phyloP scores from a whole-genome alignment of 2,329 filamentous ascomycete species.

The Colletotrichum sp. region DNA sequence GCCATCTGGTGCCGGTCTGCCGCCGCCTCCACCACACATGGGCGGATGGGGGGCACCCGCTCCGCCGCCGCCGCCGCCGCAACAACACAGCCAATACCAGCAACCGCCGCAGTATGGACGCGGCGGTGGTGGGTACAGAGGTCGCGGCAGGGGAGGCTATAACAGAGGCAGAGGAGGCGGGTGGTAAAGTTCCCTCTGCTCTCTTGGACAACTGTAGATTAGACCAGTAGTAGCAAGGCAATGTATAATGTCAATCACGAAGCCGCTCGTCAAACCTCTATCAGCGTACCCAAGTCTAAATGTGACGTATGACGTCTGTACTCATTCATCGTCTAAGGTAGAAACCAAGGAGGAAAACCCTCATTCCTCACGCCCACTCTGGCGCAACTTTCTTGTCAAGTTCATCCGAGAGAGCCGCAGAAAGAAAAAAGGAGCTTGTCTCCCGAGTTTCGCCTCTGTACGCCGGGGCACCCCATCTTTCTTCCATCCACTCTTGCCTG shows the following conservation, averaged over 20 bases:
- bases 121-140: constrained; percentile 8
- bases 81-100: constrained; percentile 5
- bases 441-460: constrained; percentile 10
- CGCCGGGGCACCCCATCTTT: not conserved
- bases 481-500: not conserved
- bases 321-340: constrained; percentile 24
- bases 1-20: not conserved
- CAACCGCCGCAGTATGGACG: constrained; percentile 14
- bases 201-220: not conserved
- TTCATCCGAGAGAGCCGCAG: not conserved
- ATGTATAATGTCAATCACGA: not conserved
- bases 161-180: constrained; percentile 17
- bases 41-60: constrained; percentile 6
- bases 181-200: not conserved
- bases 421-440: constrained; percentile 10
- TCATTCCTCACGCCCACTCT: not conserved
- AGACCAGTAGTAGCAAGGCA: not conserved
- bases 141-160: constrained; percentile 16
- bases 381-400: not conserved
- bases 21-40: not conserved
- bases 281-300: constrained; percentile 14
- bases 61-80: constrained; percentile 13
- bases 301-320: constrained; percentile 12
- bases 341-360: constrained; percentile 7
- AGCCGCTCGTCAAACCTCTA: not conserved